A percentile compares a stretch with the other conserved stretches of the same genome.
Evolutionary conservation across 2,329 filamentous ascomycete genomes (phyloP).

Genomic region (Cordyceps javanica): DNA sequence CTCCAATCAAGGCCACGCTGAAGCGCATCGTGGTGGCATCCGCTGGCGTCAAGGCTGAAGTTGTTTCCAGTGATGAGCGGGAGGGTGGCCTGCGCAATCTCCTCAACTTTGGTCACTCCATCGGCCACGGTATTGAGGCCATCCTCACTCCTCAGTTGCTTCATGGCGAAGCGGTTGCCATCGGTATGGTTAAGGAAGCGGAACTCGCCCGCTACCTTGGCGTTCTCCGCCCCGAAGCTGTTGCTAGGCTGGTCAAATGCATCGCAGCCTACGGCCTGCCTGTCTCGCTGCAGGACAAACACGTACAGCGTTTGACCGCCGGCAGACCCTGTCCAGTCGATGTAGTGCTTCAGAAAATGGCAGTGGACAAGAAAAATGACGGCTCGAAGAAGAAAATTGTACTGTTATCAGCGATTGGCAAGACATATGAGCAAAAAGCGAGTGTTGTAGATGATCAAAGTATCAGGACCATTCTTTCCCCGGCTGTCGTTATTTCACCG

Average conservation of each 20-base stretch:
- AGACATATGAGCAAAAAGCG: slow-evolving; percentile 79
- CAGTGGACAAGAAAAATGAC: slow-evolving; percentile 97
- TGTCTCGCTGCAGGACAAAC: slow-evolving; percentile 76
- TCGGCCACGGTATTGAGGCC: slow-evolving; percentile 93
- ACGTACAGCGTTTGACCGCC: slow-evolving; percentile 73
- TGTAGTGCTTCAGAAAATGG: slow-evolving; percentile 84
- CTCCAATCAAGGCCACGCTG: slow-evolving; percentile 62
- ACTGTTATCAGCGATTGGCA: slow-evolving; percentile 81
- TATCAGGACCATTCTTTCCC: slow-evolving; percentile 77
- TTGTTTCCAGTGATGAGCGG: slow-evolving; percentile 89
- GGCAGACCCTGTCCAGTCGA: slow-evolving; percentile 86
- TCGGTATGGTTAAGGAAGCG: slow-evolving; percentile 97
- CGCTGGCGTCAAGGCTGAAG: slow-evolving; percentile 86
- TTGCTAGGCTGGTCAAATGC: slow-evolving; percentile 85
- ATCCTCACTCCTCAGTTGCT: slow-evolving; percentile 92
- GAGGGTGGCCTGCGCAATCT: slow-evolving; percentile 92
- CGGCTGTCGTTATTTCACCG: slow-evolving; percentile 67
- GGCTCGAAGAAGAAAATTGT: slow-evolving; percentile 95
- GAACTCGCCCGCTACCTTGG: slow-evolving; percentile 88
- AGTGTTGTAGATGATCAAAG: slow-evolving; percentile 82
- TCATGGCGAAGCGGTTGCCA: slow-evolving; percentile 91
- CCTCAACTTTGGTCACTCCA: slow-evolving; percentile 96
- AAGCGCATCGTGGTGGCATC: slow-evolving; percentile 82
- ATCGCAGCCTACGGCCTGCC: slow-evolving; percentile 91
- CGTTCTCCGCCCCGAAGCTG: slow-evolving; percentile 75